phyloP scores from a whole-genome alignment of 495 filamentous ascomycete species.

The Tuber brumale region DNA sequence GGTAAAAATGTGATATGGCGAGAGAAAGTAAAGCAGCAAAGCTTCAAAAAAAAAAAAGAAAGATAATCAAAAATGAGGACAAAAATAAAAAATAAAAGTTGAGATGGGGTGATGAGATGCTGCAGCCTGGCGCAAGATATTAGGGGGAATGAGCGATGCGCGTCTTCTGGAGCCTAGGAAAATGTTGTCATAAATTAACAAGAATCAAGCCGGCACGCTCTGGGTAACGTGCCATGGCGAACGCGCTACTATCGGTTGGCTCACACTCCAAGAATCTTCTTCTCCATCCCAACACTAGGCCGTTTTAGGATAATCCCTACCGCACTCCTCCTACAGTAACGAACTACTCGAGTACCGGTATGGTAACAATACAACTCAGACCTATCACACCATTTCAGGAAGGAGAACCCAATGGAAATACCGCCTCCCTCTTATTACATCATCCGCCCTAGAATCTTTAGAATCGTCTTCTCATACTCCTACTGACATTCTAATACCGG shows the following conservation, averaged over 20 bases:
- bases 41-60: background rate
- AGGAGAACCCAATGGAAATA: background rate
- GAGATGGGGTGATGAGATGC: background rate
- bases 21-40: background rate
- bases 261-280: too few species aligned
- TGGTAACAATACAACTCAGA: too few species aligned
- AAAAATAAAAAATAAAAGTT: background rate
- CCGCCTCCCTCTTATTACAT: background rate
- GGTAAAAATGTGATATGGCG: background rate
- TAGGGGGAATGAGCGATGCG: slow-evolving; percentile 1
- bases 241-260: background rate
- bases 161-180: background rate
- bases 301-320: background rate
- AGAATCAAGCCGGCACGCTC: background rate
- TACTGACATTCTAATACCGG: too few species aligned
- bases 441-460: background rate
- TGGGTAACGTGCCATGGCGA: background rate
- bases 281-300: background rate
- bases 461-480: too few species aligned
- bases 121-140: slow-evolving; percentile 1
- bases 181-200: background rate
- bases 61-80: background rate
- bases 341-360: too few species aligned
- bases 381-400: background rate
- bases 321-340: background rate